Conservation (phyloP, 306 rosid species). For the Dryas alaskensis region DNA sequence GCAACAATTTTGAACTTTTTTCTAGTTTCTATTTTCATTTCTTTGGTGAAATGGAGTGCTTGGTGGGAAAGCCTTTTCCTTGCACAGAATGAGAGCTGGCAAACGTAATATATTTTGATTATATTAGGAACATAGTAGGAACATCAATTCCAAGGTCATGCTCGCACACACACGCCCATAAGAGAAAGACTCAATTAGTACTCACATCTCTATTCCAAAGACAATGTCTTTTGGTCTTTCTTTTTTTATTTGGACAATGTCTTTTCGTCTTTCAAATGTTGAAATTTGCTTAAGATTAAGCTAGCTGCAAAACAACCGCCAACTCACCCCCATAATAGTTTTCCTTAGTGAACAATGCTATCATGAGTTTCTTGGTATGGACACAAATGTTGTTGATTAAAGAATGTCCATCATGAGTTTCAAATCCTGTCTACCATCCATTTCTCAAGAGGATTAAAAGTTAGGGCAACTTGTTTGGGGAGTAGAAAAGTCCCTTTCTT, state of each 20-base stretch:
- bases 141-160: neutral
- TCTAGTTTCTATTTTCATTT: neutral
- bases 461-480: neutral
- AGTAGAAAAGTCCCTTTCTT: neutral
- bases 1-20: constrained; percentile 31
- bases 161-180: no score
- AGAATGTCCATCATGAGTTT: neutral
- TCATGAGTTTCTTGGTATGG: no score
- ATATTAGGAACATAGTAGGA: neutral
- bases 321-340: no score
- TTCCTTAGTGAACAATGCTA: no score
- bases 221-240: no score
- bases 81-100: neutral
- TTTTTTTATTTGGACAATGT: no score
- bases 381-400: no score
- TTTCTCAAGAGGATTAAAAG: neutral
- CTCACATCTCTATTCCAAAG: no score
- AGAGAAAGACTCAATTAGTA: no score
- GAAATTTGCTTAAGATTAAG: no score
- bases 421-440: neutral
- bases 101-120: neutral
- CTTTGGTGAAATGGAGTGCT: constrained; percentile 16
- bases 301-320: no score
- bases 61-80: neutral
- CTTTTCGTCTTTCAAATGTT: no score